phyloP scores from a whole-genome alignment of 345 rosid species.

The Bruguiera parviflora region DNA sequence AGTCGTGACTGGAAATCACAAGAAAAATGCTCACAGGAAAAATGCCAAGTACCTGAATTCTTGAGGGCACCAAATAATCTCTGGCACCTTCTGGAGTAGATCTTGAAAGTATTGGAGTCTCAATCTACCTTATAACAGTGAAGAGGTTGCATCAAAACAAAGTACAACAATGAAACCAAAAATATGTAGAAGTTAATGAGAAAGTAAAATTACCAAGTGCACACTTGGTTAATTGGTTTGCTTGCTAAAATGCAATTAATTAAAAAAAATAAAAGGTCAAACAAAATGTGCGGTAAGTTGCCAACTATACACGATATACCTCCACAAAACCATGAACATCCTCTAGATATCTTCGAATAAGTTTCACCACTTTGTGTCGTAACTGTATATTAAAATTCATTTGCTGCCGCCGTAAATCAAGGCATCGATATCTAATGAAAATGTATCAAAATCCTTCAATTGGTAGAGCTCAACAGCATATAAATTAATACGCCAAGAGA shows the following conservation, averaged over 20 bases:
- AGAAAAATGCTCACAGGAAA: conserved; percentile 4
- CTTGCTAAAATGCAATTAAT: background rate
- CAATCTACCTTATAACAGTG: conserved; percentile 70
- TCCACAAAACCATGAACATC: conserved; percentile 85
- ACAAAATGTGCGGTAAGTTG: background rate
- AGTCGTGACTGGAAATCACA: background rate
- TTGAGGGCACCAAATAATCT: conserved; percentile 93
- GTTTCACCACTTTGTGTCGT: conserved; percentile 87
- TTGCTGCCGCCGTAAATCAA: conserved; percentile 89
- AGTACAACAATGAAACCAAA: conserved; percentile 1
- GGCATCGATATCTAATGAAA: conserved; percentile 67
- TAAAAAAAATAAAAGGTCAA: background rate
- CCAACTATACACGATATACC: conserved; percentile 34
- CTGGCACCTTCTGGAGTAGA: conserved; percentile 99
- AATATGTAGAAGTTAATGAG: background rate
- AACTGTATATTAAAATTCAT: conserved; percentile 70
- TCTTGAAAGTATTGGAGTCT: conserved; percentile 92
- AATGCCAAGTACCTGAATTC: conserved; percentile 72
- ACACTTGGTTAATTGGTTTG: background rate
- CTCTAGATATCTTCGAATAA: conserved; percentile 79
- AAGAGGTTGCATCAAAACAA: conserved; percentile 40
- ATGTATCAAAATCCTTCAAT: background rate
- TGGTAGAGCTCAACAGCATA: background rate
- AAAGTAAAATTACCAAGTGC: background rate
- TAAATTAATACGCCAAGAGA: too few relatives aligned